Percentiles rank a stretch among this genome's conserved stretches.
Evolutionary conservation across 306 rosid species (phyloP).

Genomic region (Myrica gale): DNA sequence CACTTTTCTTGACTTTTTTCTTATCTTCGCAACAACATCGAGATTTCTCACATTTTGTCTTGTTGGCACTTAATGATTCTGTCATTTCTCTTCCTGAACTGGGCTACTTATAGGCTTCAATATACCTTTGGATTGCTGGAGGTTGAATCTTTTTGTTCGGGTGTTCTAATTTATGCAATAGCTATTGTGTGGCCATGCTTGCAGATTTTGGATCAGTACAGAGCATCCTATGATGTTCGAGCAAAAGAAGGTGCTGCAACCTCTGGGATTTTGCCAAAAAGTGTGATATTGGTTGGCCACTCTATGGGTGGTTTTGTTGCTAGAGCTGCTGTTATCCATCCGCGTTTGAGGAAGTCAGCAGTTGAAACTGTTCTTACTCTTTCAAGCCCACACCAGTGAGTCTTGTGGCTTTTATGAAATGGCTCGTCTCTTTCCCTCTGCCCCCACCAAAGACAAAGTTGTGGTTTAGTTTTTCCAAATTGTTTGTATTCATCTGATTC

Average conservation of each 20-base stretch:
- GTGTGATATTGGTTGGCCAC: slow-evolving; percentile 97
- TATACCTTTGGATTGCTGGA: slow-evolving; percentile 23
- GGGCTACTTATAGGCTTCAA: slow-evolving; percentile 8
- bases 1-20: slow-evolving; percentile 26
- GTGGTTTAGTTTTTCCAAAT: slow-evolving; percentile 26
- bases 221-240: slow-evolving; percentile 76
- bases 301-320: slow-evolving; percentile 99
- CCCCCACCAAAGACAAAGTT: neutral
- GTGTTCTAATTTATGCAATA: slow-evolving; percentile 18
- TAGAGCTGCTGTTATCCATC: slow-evolving; percentile 86
- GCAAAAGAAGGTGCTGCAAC: slow-evolving; percentile 67
- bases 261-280: slow-evolving; percentile 71
- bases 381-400: slow-evolving; percentile 94
- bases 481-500: slow-evolving; percentile 28
- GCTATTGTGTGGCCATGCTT: slow-evolving; percentile 27
- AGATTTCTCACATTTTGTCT: slow-evolving; percentile 13
- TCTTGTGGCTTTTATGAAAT: slow-evolving; percentile 12
- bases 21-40: neutral
- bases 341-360: slow-evolving; percentile 75
- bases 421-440: neutral
- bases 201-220: slow-evolving; percentile 91
- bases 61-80: slow-evolving; percentile 18
- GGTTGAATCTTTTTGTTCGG: slow-evolving; percentile 17
- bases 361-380: slow-evolving; percentile 92
- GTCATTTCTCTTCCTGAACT: slow-evolving; percentile 23